Evolutionary conservation across 495 filamentous ascomycete species (phyloP).

Genomic region (Staphylotrichum tortipilum): DNA sequence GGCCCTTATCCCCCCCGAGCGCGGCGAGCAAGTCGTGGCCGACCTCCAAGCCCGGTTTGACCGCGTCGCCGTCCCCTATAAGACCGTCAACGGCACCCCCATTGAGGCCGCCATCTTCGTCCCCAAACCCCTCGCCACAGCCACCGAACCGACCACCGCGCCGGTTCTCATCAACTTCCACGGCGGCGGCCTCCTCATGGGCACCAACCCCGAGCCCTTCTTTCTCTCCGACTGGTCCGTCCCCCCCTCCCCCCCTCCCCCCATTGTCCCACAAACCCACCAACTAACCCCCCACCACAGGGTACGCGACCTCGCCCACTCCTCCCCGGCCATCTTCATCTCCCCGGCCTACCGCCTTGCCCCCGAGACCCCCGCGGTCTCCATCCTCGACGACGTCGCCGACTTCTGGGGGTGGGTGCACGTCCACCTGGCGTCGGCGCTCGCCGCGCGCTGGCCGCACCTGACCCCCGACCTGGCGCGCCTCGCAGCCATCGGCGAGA

Average conservation of each 20-base stretch:
- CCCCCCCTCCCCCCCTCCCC: background rate
- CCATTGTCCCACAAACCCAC: background rate
- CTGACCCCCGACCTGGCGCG: constrained; percentile 2
- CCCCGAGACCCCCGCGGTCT: constrained; percentile 38
- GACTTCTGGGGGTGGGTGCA: constrained; percentile 46
- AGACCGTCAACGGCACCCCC: constrained; percentile 10
- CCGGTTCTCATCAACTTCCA: constrained; percentile 17
- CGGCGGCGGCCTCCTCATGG: constrained; percentile 14
- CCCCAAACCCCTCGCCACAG: constrained; percentile 5
- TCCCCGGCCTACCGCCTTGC: constrained; percentile 39
- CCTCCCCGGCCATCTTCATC: constrained; percentile 19
- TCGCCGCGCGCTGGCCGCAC: background rate
- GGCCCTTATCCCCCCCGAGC: background rate
- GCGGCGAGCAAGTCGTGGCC: background rate
- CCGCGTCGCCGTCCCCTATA: constrained; percentile 13
- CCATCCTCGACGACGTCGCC: constrained; percentile 41
- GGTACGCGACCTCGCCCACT: constrained; percentile 6
- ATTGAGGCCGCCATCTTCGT: constrained; percentile 12
- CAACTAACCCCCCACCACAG: background rate
- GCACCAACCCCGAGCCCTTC: constrained; percentile 11
- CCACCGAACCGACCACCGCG: background rate
- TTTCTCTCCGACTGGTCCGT: constrained; percentile 12
- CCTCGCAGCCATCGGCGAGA: constrained; percentile 23
- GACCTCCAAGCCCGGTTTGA: constrained; percentile 1
- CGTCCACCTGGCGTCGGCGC: background rate